Base-by-base conservation (phyloP, 768 basidiomycete genomes). In the Pulveroboletus sp. region DNA sequence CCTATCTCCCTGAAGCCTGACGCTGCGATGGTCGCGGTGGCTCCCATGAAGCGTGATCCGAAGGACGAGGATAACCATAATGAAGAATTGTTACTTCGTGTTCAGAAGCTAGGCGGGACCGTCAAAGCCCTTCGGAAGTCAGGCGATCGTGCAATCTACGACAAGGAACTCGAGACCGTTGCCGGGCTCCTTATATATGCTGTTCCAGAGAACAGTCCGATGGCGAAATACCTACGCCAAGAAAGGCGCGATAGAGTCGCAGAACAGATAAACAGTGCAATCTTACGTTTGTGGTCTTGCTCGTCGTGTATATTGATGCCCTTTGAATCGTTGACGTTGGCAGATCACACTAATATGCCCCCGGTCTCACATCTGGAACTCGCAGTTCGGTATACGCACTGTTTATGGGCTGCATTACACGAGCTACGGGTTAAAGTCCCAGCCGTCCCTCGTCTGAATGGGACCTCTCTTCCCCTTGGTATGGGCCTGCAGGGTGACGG, bases 211-310 rank as follows among this genome's bases (percentile, higher is more conserved):
- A 78, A 73, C 33, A 90, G 90, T 58, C 78, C 86, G 0, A 76
- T 93, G 59, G 73, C 79, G 14, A 82, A 77, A 48, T 97, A 94
- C 68, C 67, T 96, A 53, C 77, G 78, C 33, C 83, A 86, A 65
- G 81, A 80, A 46, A 74, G 93, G 60, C 79, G 93, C 51, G 85
- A 89, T 55, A 81, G 79, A 6, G 79, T 96, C 18, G 93, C 93
- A 6, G 87, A 91, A 50, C 89, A 93, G 69, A 83, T 98, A 37
- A 88, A 94, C 56, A 76, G 80, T 39, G 93, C 93, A 14, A 87
- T 96, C 41, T 68, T 96, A 11, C 73, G 93, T 93, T 58, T 64
- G 89, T 76, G 2, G 2, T 32, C 46, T 48, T 3, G 8, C 35
- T 2, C 11, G 5, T 4, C 1, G 33, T 50, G 17, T 8, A 18